Base-by-base conservation (phyloP, 352 stramenopile genomes). In the Phytophthora pluvialis region DNA sequence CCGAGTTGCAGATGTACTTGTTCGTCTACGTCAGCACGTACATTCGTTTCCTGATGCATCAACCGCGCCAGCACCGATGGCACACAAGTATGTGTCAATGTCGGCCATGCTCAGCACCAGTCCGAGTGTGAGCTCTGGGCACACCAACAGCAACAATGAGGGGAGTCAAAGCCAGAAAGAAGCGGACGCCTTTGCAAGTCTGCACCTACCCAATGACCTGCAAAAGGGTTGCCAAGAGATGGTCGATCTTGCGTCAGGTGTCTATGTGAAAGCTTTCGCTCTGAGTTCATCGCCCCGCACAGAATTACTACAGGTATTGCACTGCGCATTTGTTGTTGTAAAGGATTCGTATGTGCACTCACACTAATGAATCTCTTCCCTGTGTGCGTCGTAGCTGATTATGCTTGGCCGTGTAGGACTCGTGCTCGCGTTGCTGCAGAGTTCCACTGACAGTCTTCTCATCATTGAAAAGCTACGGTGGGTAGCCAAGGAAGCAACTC, bases 291-390 rank as follows among this genome's bases (percentile, higher is more conserved):
- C 47, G 4, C 49, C 58, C 9, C 78, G 72, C 28, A 54, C 61
- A 16, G 75, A 86, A 25, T 49, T 86, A 33, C 45, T 86, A 15
- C 75, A 86, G 77, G 77, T 83, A 75, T 31, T 46, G 0, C 32
- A 13, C 4, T 44, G 2, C 3, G 15, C 16, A 16, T 18, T 9
- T 60, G 13, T 16, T 44, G 13, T 18, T 29, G 5, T 4, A 31
- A 38, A 45, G 6, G 18, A 5, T 18, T 2, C 0, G 13, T 21
- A 21, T 21, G 21, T 52, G 35, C 47, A 32, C 4, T 56, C 11
- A 42, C 35, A 38, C 54, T 68, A 49, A 67, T 42, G 28, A 51
- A 9, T 39, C 29, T 10, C 15, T 47, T 40, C 10, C 26, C 21
- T 21, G 21, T 63, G 9, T 48, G 9, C 60, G 21, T n/a, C 13